Evolutionary conservation across 2,329 filamentous ascomycete genomes (phyloP), one percentile per base, ranked within the genome.

Genomic region (Purpureocillium takamizusanense): DNA sequence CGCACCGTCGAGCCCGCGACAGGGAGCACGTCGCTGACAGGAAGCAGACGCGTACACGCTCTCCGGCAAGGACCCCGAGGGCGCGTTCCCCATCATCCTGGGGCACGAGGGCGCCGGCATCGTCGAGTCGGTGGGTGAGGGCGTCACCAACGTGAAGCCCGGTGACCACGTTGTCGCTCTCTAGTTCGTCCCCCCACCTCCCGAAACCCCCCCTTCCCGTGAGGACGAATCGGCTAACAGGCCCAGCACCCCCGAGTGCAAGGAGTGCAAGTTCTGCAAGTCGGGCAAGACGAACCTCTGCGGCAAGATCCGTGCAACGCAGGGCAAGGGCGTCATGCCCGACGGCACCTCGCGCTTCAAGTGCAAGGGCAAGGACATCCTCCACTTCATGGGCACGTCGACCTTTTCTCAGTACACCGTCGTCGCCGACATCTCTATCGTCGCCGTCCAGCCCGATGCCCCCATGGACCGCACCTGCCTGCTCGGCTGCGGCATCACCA

Each of bases 371-470:
- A 83, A 95, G 70, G 85, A 94, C 54, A 76, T 98, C 45, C 79
- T 97, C 42, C 92, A 97, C 72, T 98, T 97, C 72, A 98, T 98
- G 92, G 92, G 92, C 55, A 95, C 87, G 40, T 95, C 89, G 29
- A 98, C 92, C 52, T 98, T 98, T 74, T 94, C 87, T 25, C 92
- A 98, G 69, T 98, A 94, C 72, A 97, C 92, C 41, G 92, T 98
- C 48, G 87, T 98, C 29, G 90, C 92, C 61, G 92, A 98, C 64
- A 97, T 98, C 67, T 95, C 89, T 35, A 92, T 95, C 41, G 92
- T 98, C 21, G 84, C 89, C 46, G 88, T 98, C 51, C 89, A 89
- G 53, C 76, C 78, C 43, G 81, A 94, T 54, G 92, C 92, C 12
- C 85, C 87, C 45, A 94, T 95, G 80, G 92, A 98, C 74, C 81